phyloP scores from a whole-genome alignment of 1,284 basidiomycete species.

The Cystobasidium pallidum region DNA sequence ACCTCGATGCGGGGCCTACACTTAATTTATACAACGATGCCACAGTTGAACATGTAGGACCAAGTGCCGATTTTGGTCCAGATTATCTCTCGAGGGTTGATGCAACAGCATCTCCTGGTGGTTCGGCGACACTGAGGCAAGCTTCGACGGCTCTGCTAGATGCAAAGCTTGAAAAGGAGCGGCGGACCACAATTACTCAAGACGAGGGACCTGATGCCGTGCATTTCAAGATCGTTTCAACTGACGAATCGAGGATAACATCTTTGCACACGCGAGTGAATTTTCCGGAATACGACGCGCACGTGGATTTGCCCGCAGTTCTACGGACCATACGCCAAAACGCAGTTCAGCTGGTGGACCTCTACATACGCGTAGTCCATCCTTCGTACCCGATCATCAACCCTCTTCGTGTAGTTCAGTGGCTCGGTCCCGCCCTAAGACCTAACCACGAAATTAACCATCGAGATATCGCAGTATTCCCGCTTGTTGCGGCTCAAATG shows the following conservation, averaged over 20 bases:
- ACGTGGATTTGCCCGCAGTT: slow-evolving; percentile 12
- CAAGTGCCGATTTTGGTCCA: slow-evolving; percentile 17
- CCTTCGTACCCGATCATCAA: slow-evolving; percentile 26
- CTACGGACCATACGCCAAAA: slow-evolving; percentile 8
- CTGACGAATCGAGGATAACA: not conserved
- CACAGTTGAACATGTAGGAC: slow-evolving; percentile 26
- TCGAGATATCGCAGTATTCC: slow-evolving; percentile 18
- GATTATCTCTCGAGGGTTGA: slow-evolving; percentile 13
- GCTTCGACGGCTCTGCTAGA: not conserved
- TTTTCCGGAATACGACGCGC: slow-evolving; percentile 9
- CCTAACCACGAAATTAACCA: slow-evolving; percentile 9
- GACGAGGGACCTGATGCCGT: slow-evolving; percentile 20
- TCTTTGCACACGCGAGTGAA: not conserved
- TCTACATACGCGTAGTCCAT: slow-evolving; percentile 26
- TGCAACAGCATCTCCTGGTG: slow-evolving; percentile 4
- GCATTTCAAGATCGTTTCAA: slow-evolving; percentile 28
- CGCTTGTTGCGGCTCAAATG: slow-evolving; percentile 11
- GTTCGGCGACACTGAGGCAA: not conserved
- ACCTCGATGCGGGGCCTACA: slow-evolving; percentile 4
- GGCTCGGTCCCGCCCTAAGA: not conserved
- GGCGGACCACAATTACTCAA: slow-evolving; percentile 18
- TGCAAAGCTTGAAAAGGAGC: not conserved
- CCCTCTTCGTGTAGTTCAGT: slow-evolving; percentile 18
- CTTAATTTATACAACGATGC: slow-evolving; percentile 27
- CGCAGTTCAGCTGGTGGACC: slow-evolving; percentile 2